Evolutionary conservation across 73 alveolate genomes (phyloP).

Genomic region (Durusdinium trenchii): DNA sequence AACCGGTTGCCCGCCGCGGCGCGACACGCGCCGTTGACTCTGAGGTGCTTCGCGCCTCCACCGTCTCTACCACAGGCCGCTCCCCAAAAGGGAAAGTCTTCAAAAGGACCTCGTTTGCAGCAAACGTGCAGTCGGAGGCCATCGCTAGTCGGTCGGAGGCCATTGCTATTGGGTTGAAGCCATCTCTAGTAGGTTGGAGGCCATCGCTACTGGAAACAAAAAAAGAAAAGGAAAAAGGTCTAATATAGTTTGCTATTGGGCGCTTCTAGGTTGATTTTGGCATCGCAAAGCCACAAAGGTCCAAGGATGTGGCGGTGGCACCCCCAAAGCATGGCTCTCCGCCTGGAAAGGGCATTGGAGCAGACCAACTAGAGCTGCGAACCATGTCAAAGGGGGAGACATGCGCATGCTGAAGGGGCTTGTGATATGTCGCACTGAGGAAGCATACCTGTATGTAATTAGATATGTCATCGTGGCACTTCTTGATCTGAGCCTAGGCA

Average conservation of each 20-base stretch:
- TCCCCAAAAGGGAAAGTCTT: slow-evolving; percentile 8
- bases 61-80: neutral
- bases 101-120: neutral
- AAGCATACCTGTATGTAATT: too few relatives aligned
- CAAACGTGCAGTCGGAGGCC: neutral
- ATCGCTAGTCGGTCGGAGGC: neutral
- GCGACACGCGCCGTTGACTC: neutral
- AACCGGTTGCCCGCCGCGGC: neutral
- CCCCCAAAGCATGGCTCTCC: neutral
- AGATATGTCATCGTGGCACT: too few relatives aligned
- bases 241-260: too few relatives aligned
- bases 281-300: too few relatives aligned
- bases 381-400: too few relatives aligned
- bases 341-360: neutral
- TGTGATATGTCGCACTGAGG: too few relatives aligned
- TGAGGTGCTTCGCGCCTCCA: neutral
- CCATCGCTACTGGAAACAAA: too few relatives aligned
- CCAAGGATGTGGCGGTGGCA: neutral
- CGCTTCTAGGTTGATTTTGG: too few relatives aligned
- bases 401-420: too few relatives aligned
- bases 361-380: too few relatives aligned
- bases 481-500: too few relatives aligned
- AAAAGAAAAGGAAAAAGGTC: too few relatives aligned
- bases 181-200: neutral
- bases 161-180: neutral